Evolutionary conservation across 2,329 filamentous ascomycete genomes (phyloP).

Genomic region (Cladosporium sphaerospermum): DNA sequence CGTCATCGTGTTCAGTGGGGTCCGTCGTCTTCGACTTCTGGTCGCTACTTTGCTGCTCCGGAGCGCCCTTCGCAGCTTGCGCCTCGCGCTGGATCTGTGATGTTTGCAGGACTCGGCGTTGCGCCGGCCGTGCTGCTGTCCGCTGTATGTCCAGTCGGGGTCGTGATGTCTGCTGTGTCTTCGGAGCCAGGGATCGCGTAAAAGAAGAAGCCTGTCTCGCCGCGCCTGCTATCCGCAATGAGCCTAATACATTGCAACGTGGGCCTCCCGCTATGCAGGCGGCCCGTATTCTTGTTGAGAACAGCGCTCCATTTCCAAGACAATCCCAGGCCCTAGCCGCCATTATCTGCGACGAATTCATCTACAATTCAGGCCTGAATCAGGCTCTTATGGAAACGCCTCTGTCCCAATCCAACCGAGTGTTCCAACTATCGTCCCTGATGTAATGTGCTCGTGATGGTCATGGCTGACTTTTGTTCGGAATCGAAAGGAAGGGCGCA

Average conservation of each 20-base stretch:
- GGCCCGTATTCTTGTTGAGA: conserved; percentile 28
- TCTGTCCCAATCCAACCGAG: neutral
- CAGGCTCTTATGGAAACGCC: neutral
- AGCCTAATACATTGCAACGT: neutral
- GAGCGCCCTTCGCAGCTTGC: conserved; percentile 9
- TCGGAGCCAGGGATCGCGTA: neutral
- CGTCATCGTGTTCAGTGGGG: conserved; percentile 31
- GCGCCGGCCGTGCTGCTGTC: neutral
- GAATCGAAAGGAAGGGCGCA: neutral
- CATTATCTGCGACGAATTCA: conserved; percentile 9
- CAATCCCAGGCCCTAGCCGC: conserved; percentile 29
- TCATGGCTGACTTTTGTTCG: conserved; percentile 1
- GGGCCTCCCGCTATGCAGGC: neutral
- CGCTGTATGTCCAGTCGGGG: neutral
- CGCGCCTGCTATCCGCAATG: conserved; percentile 4
- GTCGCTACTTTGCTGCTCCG: neutral
- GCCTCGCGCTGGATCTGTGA: conserved; percentile 13
- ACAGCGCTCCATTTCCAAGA: conserved; percentile 29
- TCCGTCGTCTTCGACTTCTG: conserved; percentile 13
- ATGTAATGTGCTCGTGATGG: neutral
- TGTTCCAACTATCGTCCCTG: neutral
- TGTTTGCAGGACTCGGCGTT: conserved; percentile 11
- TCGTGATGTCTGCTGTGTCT: neutral
- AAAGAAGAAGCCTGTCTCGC: neutral
- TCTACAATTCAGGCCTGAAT: neutral